Evolutionary conservation across 768 basidiomycete genomes (phyloP), one percentile per base, ranked within the genome.

Genomic region (Agrocybe pediades): DNA sequence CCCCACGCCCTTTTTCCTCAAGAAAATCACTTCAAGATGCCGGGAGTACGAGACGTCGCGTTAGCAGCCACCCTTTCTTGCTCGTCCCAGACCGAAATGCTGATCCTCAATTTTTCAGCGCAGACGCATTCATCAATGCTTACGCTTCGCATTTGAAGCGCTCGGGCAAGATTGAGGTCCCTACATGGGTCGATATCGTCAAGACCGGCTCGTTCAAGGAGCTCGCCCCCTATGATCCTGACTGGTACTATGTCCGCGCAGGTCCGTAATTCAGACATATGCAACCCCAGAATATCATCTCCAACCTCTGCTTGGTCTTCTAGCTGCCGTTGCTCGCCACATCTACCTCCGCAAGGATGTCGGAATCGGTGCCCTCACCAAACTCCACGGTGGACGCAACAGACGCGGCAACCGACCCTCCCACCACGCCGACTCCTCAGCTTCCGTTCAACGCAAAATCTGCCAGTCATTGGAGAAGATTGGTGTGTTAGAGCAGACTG

Each of bases 221-320:
- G 78, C 92, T 97, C 56, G 96, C 95, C 49, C 97, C 97, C 50
- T 98, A 98, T 78, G 94, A 98, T 76, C 91, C 93, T 40, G 97
- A 99, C 75, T 99, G 97, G 97, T 99, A 87, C 84, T 99, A 98
- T 78, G 82, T 96, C 71, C 93, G 97, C 67, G 92, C 96, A 76
- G 95, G 95, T 97, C 68, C 71, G 86, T 83, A 51, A 29, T 39
- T 46, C 20, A 41, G 54, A 53, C 23, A 19, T 46, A 46, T 55
- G 25, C 17, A 30, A 33, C 33, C 44, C 41, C 29, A 33, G 51
- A 42, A 39, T 53, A 46, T 45, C 5, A 41, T 33, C 51, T 55
- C 36, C 13, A 54, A 33, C 23, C 29, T n/a, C n/a, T 42, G 41
- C n/a, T 39, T 42, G 21, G 46, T 41, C 33, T 24, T 52, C 40